Base-by-base conservation (phyloP, 768 basidiomycete species). In the Leccinellum albellum region DNA sequence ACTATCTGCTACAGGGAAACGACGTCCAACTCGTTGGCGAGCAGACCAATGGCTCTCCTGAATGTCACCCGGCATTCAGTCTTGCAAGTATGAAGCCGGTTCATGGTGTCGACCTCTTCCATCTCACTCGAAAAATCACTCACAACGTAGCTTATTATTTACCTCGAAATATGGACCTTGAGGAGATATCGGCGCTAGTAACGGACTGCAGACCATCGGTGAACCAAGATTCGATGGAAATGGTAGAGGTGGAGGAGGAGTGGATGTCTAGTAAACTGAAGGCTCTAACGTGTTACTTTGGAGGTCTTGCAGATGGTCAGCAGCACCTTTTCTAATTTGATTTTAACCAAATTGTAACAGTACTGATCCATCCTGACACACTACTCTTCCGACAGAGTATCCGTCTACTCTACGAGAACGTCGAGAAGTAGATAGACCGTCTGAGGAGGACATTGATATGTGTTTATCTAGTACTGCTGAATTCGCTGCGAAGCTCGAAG, bases 261-360 rank as follows among this genome's bases (percentile, higher is more conserved):
- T 98, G 94, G 94, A 96, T 92, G 87, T 88, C 93, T 3, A 78
- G 78, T 10, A 96, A 96, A 76, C 73, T 98, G 45, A 98, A 98
- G 68, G 96, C 95, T 0, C 73, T 98, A 52, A 97, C 93, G 1
- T 94, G 91, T 69, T 96, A 97, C 70, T 97, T 88, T 72, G 96
- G 96, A 7, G 92, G 92, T 13, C 74, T 98, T 44, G 89, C 74
- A 9, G 70, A 72, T 23, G 88, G 87, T 3, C 89, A 92, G 64
- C 85, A 84, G 53, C 68, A 81, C 40, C 63, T 86, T 58, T 91
- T 85, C 61, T 81, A 60, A 51, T 33, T 21, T 8, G 21, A 50
- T 33, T 33, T 20, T 23, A 33, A 10, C 32, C 21, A 50, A 31
- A 33, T 26, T 7, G 29, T 20, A 14, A 28, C 26, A 17, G 17